Evolutionary conservation across 345 rosid genomes (phyloP).

Genomic region (Reutealis trisperma): DNA sequence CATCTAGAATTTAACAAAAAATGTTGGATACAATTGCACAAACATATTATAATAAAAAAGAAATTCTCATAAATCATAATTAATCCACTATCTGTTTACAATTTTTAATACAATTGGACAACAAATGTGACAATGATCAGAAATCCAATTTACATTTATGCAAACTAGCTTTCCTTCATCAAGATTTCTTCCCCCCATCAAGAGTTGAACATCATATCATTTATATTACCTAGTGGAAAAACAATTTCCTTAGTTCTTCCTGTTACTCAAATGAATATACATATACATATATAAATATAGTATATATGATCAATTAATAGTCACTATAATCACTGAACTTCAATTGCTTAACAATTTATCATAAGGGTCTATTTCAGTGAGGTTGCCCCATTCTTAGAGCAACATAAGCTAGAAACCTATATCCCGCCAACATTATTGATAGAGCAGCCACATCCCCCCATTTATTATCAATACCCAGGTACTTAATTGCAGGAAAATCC

Average conservation of each 20-base stretch:
- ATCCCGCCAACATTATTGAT: slow-evolving; percentile 67
- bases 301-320: not conserved
- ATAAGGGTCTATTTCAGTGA: slow-evolving; percentile 41
- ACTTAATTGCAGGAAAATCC: slow-evolving; percentile 71
- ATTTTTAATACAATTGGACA: slow-evolving; percentile 6
- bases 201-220: slow-evolving; percentile 7
- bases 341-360: not conserved
- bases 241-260: not conserved
- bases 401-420: slow-evolving; percentile 75
- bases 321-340: slow-evolving; percentile 11
- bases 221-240: not conserved
- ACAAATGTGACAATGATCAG: slow-evolving; percentile 4
- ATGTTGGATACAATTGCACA: not conserved
- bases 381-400: slow-evolving; percentile 54
- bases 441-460: slow-evolving; percentile 68
- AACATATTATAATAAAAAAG: not conserved
- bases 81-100: slow-evolving; percentile 1
- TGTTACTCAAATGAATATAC: slow-evolving; percentile 9
- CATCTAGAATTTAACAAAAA: too few relatives aligned
- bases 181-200: slow-evolving; percentile 4
- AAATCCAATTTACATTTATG: slow-evolving; percentile 17
- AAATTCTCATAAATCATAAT: not conserved
- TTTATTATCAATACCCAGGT: slow-evolving; percentile 44
- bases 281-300: too few relatives aligned
- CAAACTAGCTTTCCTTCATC: not conserved